These are phyloP conservation scores for Boletus bicolor DNA, from an alignment of 768 basidiomycete genomes.

Conservation along the genomic window DNA sequence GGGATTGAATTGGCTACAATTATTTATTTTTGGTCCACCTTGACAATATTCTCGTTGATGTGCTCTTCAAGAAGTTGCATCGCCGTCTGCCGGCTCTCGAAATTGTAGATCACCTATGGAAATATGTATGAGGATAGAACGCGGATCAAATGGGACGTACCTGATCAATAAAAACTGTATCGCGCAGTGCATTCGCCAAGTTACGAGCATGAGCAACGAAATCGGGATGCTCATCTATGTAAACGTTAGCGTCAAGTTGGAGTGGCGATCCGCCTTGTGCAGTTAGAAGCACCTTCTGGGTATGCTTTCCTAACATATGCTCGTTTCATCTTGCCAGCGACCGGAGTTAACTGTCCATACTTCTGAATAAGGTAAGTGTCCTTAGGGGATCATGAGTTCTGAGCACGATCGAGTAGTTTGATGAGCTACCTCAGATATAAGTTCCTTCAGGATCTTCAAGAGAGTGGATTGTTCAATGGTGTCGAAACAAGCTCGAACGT, in stretches of 20 bases:
- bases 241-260: neutral
- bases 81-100: constrained; percentile 53
- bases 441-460: constrained; percentile 64
- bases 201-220: constrained; percentile 69
- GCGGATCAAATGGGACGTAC: constrained; percentile 32
- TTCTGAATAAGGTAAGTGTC: constrained; percentile 69
- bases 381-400: constrained; percentile 35
- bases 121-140: neutral
- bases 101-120: constrained; percentile 50
- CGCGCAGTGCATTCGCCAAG: constrained; percentile 62
- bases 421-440: constrained; percentile 65
- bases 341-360: constrained; percentile 63
- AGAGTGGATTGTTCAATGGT: constrained; percentile 89
- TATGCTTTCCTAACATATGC: constrained; percentile 58
- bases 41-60: constrained; percentile 89
- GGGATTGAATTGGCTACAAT: neutral
- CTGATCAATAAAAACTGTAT: constrained; percentile 86
- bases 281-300: constrained; percentile 52
- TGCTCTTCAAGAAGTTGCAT: constrained; percentile 82
- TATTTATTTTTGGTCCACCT: constrained; percentile 41
- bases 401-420: neutral
- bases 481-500: constrained; percentile 96
- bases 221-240: constrained; percentile 67
- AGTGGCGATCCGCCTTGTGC: neutral
- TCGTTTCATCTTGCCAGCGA: constrained; percentile 54